Evolutionary conservation across 176 grass and related monocot genomes (phyloP).

Genomic region (Triticum turgidum): DNA sequence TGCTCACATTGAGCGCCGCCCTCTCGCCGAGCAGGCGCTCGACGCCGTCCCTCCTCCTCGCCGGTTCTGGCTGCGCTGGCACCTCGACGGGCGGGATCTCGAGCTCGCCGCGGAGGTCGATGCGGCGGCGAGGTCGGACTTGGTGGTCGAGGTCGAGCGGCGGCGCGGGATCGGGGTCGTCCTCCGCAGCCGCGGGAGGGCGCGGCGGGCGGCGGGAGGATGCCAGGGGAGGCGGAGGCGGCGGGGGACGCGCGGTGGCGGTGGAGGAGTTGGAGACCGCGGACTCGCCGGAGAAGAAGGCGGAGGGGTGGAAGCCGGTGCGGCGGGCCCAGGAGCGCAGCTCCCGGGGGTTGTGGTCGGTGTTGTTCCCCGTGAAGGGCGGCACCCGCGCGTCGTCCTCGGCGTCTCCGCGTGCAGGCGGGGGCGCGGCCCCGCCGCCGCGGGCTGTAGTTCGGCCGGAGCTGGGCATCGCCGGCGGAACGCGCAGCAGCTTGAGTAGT

Average conservation of each 20-base stretch:
- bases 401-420: not conserved
- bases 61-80: not conserved
- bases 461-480: not conserved
- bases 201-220: constrained; percentile 22
- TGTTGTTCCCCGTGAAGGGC: constrained; percentile 63
- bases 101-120: constrained; percentile 60
- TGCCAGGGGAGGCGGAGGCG: constrained; percentile 19
- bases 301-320: constrained; percentile 68
- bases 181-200: not conserved
- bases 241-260: constrained; percentile 6
- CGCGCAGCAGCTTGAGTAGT: constrained; percentile 29
- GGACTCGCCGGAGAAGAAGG: constrained; percentile 74
- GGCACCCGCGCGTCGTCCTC: constrained; percentile 41
- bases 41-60: constrained; percentile 39
- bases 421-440: not conserved
- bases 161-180: constrained; percentile 26
- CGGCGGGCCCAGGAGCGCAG: constrained; percentile 87
- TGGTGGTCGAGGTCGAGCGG: constrained; percentile 38
- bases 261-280: constrained; percentile 13
- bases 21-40: constrained; percentile 34
- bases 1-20: constrained; percentile 31
- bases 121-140: constrained; percentile 20
- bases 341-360: constrained; percentile 81
- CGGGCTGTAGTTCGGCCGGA: constrained; percentile 28
- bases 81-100: constrained; percentile 41